Evolutionary conservation across 1,284 basidiomycete species (phyloP).

Genomic region (Inonotus hispidus): DNA sequence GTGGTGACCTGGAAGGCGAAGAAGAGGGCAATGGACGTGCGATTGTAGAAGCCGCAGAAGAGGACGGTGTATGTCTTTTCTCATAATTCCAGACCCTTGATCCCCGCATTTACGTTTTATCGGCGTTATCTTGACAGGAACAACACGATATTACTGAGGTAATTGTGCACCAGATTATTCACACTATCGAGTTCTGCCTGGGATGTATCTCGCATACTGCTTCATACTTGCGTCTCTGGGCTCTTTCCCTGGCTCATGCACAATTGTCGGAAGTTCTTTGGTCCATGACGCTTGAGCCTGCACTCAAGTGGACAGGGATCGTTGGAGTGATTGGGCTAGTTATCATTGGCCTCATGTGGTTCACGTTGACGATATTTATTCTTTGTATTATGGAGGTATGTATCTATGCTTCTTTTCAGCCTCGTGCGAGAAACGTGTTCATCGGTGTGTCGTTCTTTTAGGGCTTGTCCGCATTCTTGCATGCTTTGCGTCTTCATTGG

Average conservation of each 20-base stretch:
- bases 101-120: conserved; percentile 13
- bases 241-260: conserved; percentile 94
- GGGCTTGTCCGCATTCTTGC: conserved; percentile 90
- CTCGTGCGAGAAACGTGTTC: conserved; percentile 3
- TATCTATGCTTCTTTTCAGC: conserved; percentile 20
- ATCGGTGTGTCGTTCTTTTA: not conserved
- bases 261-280: conserved; percentile 96
- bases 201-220: conserved; percentile 99
- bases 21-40: conserved; percentile 81
- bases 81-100: not conserved
- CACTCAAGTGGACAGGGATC: conserved; percentile 48
- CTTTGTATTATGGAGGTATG: conserved; percentile 92
- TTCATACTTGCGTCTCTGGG: conserved; percentile 98
- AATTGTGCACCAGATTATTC: conserved; percentile 95
- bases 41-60: conserved; percentile 63
- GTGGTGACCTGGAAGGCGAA: conserved; percentile 61
- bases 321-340: conserved; percentile 56
- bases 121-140: conserved; percentile 38
- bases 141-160: conserved; percentile 91
- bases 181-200: conserved; percentile 98
- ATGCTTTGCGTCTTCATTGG: conserved; percentile 96
- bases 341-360: conserved; percentile 77
- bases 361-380: conserved; percentile 69
- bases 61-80: conserved; percentile 52
- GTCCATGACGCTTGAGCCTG: conserved; percentile 71